Conservation (phyloP, 495 filamentous ascomycete genomes). For the Penicillium macrosclerotiorum region DNA sequence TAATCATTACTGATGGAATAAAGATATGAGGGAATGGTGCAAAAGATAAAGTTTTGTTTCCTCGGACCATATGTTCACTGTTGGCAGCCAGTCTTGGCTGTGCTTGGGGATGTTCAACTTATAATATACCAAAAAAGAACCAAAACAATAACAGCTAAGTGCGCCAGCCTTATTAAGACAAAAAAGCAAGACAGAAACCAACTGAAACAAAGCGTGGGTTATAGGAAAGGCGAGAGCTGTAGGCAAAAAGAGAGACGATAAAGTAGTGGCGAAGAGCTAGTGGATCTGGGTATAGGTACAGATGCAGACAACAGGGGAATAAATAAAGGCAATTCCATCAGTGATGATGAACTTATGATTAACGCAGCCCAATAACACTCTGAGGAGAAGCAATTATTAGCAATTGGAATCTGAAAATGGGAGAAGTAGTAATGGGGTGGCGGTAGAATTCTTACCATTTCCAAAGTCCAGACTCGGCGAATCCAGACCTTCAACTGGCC, state of each 20-base stretch:
- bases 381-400: slow-evolving; percentile 35
- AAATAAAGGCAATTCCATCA: background rate
- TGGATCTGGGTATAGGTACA: slow-evolving; percentile 30
- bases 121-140: slow-evolving; percentile 13
- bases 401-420: background rate
- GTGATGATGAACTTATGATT: slow-evolving; percentile 19
- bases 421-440: background rate
- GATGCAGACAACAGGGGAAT: slow-evolving; percentile 19
- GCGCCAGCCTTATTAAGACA: slow-evolving; percentile 19
- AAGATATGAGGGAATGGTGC: background rate
- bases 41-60: background rate
- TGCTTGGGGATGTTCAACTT: slow-evolving; percentile 5
- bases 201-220: background rate
- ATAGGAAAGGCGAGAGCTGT: too few relatives aligned
- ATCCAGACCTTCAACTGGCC: slow-evolving; percentile 98
- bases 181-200: slow-evolving; percentile 7
- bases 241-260: slow-evolving; percentile 20
- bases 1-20: background rate
- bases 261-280: slow-evolving; percentile 15
- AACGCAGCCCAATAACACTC: slow-evolving; percentile 89
- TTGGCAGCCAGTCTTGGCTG: background rate
- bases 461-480: slow-evolving; percentile 93
- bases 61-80: slow-evolving; percentile 5
- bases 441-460: slow-evolving; percentile 75
- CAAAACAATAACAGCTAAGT: slow-evolving; percentile 12